Percentiles rank a stretch among this genome's conserved stretches.
phyloP scores from a whole-genome alignment of 2,329 filamentous ascomycete species.

The Fonsecaea erecta region DNA sequence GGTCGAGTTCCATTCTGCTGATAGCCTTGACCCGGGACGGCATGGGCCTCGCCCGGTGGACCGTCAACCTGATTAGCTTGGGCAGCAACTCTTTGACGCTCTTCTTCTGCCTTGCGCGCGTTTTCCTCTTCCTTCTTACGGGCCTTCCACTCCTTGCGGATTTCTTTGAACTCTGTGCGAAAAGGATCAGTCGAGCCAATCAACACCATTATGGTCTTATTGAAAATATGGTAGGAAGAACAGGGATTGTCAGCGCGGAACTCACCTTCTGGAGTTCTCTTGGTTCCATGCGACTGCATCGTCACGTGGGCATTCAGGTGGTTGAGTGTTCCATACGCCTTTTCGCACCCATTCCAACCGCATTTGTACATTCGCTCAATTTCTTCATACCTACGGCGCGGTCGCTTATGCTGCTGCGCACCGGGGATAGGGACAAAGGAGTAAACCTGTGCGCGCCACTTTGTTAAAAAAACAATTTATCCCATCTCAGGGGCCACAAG shows the following conservation, averaged over 20 bases:
- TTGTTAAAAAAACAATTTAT: background rate
- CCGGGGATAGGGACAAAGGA: constrained; percentile 97
- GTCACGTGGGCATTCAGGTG: constrained; percentile 98
- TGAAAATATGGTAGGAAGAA: constrained; percentile 13
- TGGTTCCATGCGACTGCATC: constrained; percentile 95
- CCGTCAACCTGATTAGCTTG: constrained; percentile 59
- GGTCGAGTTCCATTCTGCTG: constrained; percentile 59
- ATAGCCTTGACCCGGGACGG: constrained; percentile 46
- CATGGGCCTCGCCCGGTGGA: constrained; percentile 50
- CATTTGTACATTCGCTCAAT: constrained; percentile 99
- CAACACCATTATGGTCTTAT: background rate
- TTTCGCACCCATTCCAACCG: constrained; percentile 97
- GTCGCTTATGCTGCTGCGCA: constrained; percentile 92
- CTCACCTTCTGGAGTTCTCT: constrained; percentile 96
- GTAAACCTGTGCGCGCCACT: constrained; percentile 69
- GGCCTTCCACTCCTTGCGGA: constrained; percentile 98
- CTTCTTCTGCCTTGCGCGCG: constrained; percentile 85
- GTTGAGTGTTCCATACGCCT: constrained; percentile 96
- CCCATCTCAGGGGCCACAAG: background rate
- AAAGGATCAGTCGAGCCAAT: constrained; percentile 21
- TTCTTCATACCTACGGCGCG: constrained; percentile 90
- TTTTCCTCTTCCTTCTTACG: constrained; percentile 99
- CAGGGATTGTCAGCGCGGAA: constrained; percentile 31
- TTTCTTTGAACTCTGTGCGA: constrained; percentile 90
- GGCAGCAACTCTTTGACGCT: constrained; percentile 67